Evolutionary conservation across 2,329 filamentous ascomycete species (phyloP), one percentile per base, ranked within the genome.

Genomic region (Claviceps cyperi): DNA sequence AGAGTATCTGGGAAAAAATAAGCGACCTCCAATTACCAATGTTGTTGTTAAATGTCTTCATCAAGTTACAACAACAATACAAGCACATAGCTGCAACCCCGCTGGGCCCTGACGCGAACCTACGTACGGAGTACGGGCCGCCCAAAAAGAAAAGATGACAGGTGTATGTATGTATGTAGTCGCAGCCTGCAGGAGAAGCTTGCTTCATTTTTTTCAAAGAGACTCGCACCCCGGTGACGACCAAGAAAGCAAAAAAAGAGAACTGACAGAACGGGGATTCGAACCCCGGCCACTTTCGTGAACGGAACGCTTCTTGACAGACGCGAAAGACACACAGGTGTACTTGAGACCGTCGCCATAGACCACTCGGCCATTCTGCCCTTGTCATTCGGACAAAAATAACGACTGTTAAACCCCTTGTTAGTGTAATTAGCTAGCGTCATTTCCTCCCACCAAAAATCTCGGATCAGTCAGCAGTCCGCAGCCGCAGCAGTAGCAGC

Each of bases 221-320:
- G 21, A 28, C 5, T 0, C 11, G 21, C 15, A 8, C 24, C 24
- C 9, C 4, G 28, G 28, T 32, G 28, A 9, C 28, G 4, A 32
- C 17, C 17, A 52, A 47, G 45, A 32, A 52, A 53, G 49, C 17
- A 32, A 52, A 47, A 47, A 32, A 53, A 53, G 49, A 47, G 40
- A 46, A 50, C 47, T 52, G 56, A 56, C 54, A 56, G 54, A 55
- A 52, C 53, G 53, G 56, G 56, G 56, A 57, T 56, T 57, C 56
- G 56, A 57, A 57, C 56, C 56, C 56, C 53, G 53, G 56, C 56
- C 56, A 57, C 56, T 57, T 56, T 54, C 56, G 56, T 57, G 56
- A 57, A 55, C 53, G 56, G 56, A 56, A 56, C 51, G 53, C 54
- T 52, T 50, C 53, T 53, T 51, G 40, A 11, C 2, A 47, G 51